A percentile compares a stretch with the other conserved stretches of the same genome.
Conservation (phyloP, 352 stramenopile genomes). For the Globisporangium middletonii region DNA sequence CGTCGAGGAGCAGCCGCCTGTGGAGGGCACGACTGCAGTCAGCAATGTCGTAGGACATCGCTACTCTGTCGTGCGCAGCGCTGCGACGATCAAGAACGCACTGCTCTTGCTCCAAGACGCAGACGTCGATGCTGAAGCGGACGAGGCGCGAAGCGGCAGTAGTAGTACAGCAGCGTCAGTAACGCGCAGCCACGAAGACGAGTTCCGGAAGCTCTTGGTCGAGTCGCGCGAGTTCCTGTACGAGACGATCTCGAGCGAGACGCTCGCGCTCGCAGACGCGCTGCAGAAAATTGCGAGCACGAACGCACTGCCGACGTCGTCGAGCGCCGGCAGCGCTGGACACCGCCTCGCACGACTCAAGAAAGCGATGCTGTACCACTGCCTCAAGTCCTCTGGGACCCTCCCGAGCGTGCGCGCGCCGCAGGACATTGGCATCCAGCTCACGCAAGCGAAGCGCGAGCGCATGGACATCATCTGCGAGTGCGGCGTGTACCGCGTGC, state of each 20-base stretch:
- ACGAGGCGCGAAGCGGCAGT: neutral
- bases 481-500: conserved; percentile 48
- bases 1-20: conserved; percentile 26
- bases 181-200: conserved; percentile 16
- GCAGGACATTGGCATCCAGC: conserved; percentile 56
- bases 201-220: conserved; percentile 43
- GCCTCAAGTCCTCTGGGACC: conserved; percentile 42
- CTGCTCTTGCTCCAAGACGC: conserved; percentile 35
- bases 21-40: neutral
- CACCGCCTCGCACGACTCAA: conserved; percentile 17
- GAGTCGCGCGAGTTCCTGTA: conserved; percentile 70
- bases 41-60: neutral
- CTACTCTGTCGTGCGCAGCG: conserved; percentile 44
- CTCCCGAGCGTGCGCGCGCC: conserved; percentile 34
- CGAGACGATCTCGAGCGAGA: conserved; percentile 54
- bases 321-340: neutral
- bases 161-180: conserved; percentile 26
- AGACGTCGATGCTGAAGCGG: conserved; percentile 12
- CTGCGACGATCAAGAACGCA: conserved; percentile 53
- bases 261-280: conserved; percentile 27
- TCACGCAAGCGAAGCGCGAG: conserved; percentile 40
- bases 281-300: conserved; percentile 33
- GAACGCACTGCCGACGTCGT: conserved; percentile 8
- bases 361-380: conserved; percentile 51
- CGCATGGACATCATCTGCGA: conserved; percentile 60